phyloP scores from a whole-genome alignment of 176 grass and related monocot species.

The Themeda triandra region DNA sequence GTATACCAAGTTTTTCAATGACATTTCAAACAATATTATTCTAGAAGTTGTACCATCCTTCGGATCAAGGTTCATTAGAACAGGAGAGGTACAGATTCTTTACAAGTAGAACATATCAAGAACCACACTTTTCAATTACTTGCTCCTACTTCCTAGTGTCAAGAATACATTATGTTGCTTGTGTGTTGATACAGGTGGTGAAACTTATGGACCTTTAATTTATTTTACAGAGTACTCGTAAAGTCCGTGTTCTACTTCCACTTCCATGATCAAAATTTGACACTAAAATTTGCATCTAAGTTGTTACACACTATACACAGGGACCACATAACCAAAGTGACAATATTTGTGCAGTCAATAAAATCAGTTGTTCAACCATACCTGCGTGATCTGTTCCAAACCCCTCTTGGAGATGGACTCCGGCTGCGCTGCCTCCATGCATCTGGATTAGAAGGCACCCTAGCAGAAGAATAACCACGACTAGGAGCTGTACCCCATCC shows the following conservation, averaged over 20 bases:
- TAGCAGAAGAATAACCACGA: conserved; percentile 47
- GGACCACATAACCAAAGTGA: conserved; percentile 12
- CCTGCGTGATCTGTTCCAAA: conserved; percentile 56
- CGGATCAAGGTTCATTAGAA: conserved; percentile 22
- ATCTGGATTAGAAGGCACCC: conserved; percentile 53
- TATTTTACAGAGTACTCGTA: conserved; percentile 10
- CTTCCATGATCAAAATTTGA: not conserved
- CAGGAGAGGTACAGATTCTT: not conserved
- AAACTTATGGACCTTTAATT: conserved; percentile 1
- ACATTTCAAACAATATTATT: conserved; percentile 18
- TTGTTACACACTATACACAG: not conserved
- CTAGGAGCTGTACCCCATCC: conserved; percentile 38
- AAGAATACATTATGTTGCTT: conserved; percentile 14
- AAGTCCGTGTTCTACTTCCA: not conserved
- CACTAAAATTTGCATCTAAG: not conserved
- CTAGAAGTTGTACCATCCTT: conserved; percentile 7
- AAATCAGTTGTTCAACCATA: conserved; percentile 29
- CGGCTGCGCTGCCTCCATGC: conserved; percentile 50
- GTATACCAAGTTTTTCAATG: conserved; percentile 15
- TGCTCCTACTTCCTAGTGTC: not conserved
- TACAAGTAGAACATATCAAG: not conserved
- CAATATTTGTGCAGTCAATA: not conserved
- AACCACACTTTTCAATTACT: not conserved
- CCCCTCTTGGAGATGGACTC: conserved; percentile 64
- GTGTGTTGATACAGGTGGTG: not conserved